A percentile compares a stretch with the other conserved stretches of the same genome.
These are phyloP conservation scores for Leccinum longicurvipes DNA, from an alignment of 768 basidiomycete species.

Conservation along the genomic window DNA sequence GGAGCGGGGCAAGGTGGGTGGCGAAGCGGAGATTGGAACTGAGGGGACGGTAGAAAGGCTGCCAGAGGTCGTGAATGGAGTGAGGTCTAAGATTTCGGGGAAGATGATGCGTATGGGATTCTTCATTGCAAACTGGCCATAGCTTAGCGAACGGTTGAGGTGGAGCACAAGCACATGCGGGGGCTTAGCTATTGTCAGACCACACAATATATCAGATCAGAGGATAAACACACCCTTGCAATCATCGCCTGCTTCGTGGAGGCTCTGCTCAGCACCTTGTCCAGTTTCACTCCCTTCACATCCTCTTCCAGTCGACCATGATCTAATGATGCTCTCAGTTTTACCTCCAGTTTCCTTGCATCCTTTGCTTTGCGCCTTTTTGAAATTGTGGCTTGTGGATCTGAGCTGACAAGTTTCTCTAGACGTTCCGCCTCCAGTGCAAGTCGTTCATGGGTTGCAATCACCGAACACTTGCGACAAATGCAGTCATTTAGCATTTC, in stretches of 20 bases:
- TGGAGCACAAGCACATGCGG: slow-evolving; percentile 86
- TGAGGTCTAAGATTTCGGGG: slow-evolving; percentile 86
- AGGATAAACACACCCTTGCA: slow-evolving; percentile 55
- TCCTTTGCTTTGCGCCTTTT: slow-evolving; percentile 77
- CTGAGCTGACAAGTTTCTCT: slow-evolving; percentile 32
- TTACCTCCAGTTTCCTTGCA: slow-evolving; percentile 57
- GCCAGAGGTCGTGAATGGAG: slow-evolving; percentile 82
- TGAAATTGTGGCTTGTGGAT: slow-evolving; percentile 53
- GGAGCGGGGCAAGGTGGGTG: slow-evolving; percentile 45
- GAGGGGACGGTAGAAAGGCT: slow-evolving; percentile 69
- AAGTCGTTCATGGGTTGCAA: slow-evolving; percentile 69
- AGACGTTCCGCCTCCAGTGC: slow-evolving; percentile 59
- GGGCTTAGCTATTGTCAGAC: slow-evolving; percentile 48
- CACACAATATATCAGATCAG: background rate
- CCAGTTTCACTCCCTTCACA: slow-evolving; percentile 73
- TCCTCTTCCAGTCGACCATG: slow-evolving; percentile 83
- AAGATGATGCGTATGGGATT: slow-evolving; percentile 80
- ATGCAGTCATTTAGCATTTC: slow-evolving; percentile 90
- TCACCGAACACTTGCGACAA: slow-evolving; percentile 87
- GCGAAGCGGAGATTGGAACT: slow-evolving; percentile 65
- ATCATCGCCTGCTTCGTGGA: slow-evolving; percentile 93
- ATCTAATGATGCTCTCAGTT: slow-evolving; percentile 61
- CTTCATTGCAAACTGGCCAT: slow-evolving; percentile 73
- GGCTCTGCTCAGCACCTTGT: slow-evolving; percentile 68
- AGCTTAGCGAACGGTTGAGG: slow-evolving; percentile 87